Percentiles rank a stretch among this genome's conserved stretches.
Conservation (phyloP, 257 asterid genomes). For the Jacaranda mimosifolia region DNA sequence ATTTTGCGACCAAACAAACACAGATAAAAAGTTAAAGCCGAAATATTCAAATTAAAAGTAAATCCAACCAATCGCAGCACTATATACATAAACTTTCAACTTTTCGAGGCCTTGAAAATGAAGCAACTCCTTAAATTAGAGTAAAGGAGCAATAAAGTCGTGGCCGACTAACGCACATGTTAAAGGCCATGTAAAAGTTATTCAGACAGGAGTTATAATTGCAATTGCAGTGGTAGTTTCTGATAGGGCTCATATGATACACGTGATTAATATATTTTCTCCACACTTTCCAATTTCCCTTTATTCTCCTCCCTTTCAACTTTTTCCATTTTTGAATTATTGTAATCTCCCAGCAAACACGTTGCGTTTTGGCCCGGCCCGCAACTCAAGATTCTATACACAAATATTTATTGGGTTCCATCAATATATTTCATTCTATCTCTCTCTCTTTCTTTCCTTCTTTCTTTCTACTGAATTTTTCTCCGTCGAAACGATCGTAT, state of each 20-base stretch:
- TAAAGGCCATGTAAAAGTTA: background rate
- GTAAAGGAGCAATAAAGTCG: background rate
- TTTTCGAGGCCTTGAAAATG: background rate
- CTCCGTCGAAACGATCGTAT: too few relatives aligned
- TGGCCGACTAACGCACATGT: background rate
- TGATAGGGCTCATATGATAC: background rate
- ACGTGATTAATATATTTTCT: constrained; percentile 28
- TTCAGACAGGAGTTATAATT: background rate
- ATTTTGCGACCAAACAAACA: too few relatives aligned
- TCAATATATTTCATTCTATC: background rate
- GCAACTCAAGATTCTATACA: constrained; percentile 13
- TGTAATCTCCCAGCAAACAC: background rate
- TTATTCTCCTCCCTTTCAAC: background rate
- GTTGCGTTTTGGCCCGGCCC: background rate
- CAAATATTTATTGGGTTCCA: background rate
- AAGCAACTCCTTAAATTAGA: background rate
- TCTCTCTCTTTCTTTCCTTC: background rate
- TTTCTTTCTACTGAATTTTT: background rate
- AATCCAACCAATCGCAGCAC: too few relatives aligned
- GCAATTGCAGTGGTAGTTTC: background rate
- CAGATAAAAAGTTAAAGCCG: too few relatives aligned
- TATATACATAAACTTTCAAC: background rate
- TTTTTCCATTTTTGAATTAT: constrained; percentile 1
- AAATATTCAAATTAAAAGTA: too few relatives aligned
- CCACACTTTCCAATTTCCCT: background rate